Percentiles rank a stretch among this genome's conserved stretches.
phyloP scores from a whole-genome alignment of 192 early-diverging fungal species.

The Coemansia sp. region DNA sequence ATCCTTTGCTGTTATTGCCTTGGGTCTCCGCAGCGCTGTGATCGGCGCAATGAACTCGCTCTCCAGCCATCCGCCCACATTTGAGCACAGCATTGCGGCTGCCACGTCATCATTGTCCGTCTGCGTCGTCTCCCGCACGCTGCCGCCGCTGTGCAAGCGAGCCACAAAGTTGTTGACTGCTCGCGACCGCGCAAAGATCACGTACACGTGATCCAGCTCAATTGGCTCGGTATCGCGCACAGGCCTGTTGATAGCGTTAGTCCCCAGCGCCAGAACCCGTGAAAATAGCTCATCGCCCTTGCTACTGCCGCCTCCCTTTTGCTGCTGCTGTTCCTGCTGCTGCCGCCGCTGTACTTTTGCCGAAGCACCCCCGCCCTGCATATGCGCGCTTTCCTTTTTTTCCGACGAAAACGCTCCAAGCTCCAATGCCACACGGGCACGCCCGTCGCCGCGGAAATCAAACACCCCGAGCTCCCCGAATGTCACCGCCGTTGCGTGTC shows the following conservation, averaged over 20 bases:
- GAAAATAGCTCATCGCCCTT: neutral
- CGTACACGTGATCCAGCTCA: constrained; percentile 47
- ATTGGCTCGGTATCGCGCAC: constrained; percentile 29
- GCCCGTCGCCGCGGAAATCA: constrained; percentile 48
- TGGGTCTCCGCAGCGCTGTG: constrained; percentile 21
- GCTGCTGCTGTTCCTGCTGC: neutral
- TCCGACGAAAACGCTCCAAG: constrained; percentile 47
- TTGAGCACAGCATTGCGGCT: constrained; percentile 25
- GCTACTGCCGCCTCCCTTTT: neutral
- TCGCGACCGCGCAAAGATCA: constrained; percentile 44
- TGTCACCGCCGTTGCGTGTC: constrained; percentile 40
- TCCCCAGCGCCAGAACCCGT: constrained; percentile 9
- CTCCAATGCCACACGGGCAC: constrained; percentile 42
- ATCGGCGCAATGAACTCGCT: too few relatives aligned
- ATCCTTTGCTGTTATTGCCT: neutral
- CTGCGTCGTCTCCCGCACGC: neutral
- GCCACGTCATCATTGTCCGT: constrained; percentile 4
- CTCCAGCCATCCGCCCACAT: constrained; percentile 44
- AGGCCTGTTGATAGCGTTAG: constrained; percentile 15
- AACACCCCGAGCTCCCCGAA: constrained; percentile 49
- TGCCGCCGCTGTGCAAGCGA: constrained; percentile 17
- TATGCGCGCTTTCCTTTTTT: constrained; percentile 21
- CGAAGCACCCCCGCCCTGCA: neutral
- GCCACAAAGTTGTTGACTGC: constrained; percentile 53
- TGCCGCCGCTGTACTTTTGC: neutral